Evolutionary conservation across 805 yeast genomes (phyloP).

Genomic region (Yarrowia yakushimensis): DNA sequence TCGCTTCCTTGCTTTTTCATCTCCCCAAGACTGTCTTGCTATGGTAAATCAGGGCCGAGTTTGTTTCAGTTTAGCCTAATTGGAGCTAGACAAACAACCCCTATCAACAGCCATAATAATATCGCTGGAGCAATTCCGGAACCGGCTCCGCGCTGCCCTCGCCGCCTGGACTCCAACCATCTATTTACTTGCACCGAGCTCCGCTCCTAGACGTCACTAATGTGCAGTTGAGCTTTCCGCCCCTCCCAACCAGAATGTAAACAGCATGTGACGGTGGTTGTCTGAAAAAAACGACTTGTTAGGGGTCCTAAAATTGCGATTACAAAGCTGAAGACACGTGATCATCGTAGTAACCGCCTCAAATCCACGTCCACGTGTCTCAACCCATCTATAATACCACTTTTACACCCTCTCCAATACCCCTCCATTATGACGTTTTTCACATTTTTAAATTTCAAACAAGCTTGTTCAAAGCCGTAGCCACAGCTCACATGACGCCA

Average conservation of each 20-base stretch:
- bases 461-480: background rate
- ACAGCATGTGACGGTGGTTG: background rate
- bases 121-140: background rate
- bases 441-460: background rate
- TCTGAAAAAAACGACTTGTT: too few relatives aligned
- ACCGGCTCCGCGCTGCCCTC: too few relatives aligned
- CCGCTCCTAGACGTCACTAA: background rate
- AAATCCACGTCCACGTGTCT: too few relatives aligned
- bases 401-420: background rate
- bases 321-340: too few relatives aligned
- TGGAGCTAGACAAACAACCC: background rate
- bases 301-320: too few relatives aligned
- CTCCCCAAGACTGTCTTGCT: background rate
- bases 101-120: background rate
- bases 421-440: background rate
- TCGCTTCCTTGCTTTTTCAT: background rate
- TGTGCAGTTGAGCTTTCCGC: background rate
- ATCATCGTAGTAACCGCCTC: too few relatives aligned
- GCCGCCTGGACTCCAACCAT: background rate
- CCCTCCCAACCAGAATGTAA: background rate
- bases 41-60: background rate
- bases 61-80: background rate
- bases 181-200: too few relatives aligned
- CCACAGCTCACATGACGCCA: constrained; percentile 7
- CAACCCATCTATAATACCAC: too few relatives aligned